These are phyloP conservation scores for Coemansia sp. DNA, from an alignment of 192 early-diverging fungal genomes.

Conservation along the genomic window DNA sequence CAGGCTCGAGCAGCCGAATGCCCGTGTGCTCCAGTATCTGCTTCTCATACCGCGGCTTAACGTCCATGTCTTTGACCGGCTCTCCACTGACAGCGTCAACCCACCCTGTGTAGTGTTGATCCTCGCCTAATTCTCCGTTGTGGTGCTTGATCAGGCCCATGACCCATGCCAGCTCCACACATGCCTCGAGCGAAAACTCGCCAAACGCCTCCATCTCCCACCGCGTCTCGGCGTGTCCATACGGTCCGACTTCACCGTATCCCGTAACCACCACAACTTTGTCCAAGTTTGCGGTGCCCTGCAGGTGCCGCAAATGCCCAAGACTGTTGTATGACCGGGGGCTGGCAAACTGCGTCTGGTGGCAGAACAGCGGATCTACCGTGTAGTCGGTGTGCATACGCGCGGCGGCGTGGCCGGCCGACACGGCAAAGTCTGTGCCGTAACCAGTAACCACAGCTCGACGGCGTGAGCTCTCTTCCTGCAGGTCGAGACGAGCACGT, in stretches of 20 bases:
- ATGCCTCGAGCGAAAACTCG: conserved; percentile 59
- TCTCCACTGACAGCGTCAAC: conserved; percentile 77
- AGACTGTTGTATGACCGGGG: conserved; percentile 65
- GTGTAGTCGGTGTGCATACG: conserved; percentile 19
- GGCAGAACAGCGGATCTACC: conserved; percentile 77
- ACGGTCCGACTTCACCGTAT: conserved; percentile 92
- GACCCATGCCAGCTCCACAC: conserved; percentile 96
- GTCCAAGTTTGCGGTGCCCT: conserved; percentile 79
- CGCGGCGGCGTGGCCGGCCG: conserved; percentile 9
- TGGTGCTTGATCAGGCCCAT: conserved; percentile 88
- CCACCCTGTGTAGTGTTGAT: conserved; percentile 65
- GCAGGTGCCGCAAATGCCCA: conserved; percentile 59
- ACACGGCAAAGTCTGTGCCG: conserved; percentile 14
- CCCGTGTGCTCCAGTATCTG: conserved; percentile 87
- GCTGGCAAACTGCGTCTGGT: conserved; percentile 78
- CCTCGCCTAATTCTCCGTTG: conserved; percentile 41
- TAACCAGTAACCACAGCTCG: conserved; percentile 12
- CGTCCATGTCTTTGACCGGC: conserved; percentile 80
- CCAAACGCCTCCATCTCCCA: conserved; percentile 97
- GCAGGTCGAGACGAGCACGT: background rate
- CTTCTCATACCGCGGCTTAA: conserved; percentile 90
- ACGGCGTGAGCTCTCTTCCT: conserved; percentile 7
- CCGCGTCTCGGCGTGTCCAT: conserved; percentile 86
- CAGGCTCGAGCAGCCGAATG: conserved; percentile 54
- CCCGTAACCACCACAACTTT: conserved; percentile 90